phyloP scores from a whole-genome alignment of 2,329 filamentous ascomycete species.

The Botrytis hyacinthi region DNA sequence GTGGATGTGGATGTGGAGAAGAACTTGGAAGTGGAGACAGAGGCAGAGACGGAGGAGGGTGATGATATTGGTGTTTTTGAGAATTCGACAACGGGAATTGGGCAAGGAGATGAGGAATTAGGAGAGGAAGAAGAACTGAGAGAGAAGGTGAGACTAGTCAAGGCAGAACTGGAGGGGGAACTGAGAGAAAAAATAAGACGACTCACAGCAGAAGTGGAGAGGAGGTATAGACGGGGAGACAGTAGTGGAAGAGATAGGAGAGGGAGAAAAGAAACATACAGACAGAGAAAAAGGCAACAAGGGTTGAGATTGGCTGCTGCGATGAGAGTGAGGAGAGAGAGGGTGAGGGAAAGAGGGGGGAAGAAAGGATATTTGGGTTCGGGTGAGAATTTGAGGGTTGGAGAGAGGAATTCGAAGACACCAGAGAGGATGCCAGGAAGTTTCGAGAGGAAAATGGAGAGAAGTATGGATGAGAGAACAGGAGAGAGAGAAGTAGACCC shows the following conservation, averaged over 20 bases:
- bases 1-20: not conserved
- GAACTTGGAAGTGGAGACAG: too few relatives aligned
- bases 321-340: not conserved
- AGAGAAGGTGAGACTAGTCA: too few relatives aligned
- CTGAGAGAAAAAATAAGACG: too few relatives aligned
- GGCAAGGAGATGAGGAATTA: too few relatives aligned
- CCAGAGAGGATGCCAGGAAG: not conserved
- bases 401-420: not conserved
- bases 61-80: not conserved
- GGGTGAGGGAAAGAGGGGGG: too few relatives aligned
- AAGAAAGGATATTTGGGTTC: too few relatives aligned
- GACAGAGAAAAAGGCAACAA: not conserved
- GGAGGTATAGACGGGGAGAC: not conserved
- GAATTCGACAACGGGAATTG: not conserved
- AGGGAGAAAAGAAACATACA: not conserved
- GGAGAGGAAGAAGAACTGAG: too few relatives aligned
- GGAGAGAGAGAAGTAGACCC: not conserved
- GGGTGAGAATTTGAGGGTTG: not conserved
- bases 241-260: not conserved
- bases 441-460: not conserved
- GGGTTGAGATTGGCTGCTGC: conserved; percentile 5
- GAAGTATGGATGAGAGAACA: not conserved
- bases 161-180: too few relatives aligned
- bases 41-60: rapidly evolving
- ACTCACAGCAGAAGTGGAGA: not conserved